Evolutionary conservation across 2,329 filamentous ascomycete genomes (phyloP).

Genomic region (Fusarium humuli): DNA sequence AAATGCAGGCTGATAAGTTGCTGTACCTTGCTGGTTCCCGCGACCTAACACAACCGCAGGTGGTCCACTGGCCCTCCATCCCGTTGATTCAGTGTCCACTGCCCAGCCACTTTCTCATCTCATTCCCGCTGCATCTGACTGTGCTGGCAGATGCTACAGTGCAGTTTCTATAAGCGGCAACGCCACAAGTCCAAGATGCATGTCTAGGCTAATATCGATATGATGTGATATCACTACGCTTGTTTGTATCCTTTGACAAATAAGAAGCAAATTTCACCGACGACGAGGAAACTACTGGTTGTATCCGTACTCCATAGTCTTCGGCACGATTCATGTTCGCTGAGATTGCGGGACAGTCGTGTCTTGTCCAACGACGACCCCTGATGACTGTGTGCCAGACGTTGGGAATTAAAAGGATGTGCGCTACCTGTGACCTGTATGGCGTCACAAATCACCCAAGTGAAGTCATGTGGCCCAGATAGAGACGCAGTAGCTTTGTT

Average conservation of each 20-base stretch:
- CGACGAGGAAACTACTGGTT: slow-evolving; percentile 17
- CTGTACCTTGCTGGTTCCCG: slow-evolving; percentile 21
- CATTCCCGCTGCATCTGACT: slow-evolving; percentile 30
- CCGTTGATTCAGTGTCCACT: slow-evolving; percentile 17
- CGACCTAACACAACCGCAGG: slow-evolving; percentile 37
- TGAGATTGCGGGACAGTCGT: not conserved
- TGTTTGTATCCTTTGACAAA: not conserved
- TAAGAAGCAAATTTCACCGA: slow-evolving; percentile 3
- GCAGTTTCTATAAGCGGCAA: not conserved
- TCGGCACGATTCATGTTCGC: slow-evolving; percentile 8
- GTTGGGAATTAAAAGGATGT: slow-evolving; percentile 21
- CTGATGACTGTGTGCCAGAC: slow-evolving; percentile 19
- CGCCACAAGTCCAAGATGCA: not conserved
- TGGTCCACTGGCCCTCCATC: slow-evolving; percentile 22
- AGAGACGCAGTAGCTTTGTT: slow-evolving; percentile 20
- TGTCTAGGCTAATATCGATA: not conserved
- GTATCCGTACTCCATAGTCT: not conserved
- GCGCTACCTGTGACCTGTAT: slow-evolving; percentile 43
- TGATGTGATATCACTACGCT: not conserved
- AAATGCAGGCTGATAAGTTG: slow-evolving; percentile 35
- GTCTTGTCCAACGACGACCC: slow-evolving; percentile 30
- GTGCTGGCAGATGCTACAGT: slow-evolving; percentile 3
- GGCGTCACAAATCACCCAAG: slow-evolving; percentile 46
- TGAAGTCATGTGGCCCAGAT: slow-evolving; percentile 44
- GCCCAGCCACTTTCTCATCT: slow-evolving; percentile 28